Base-by-base conservation (phyloP, 805 yeast species). In the Kuraishia borneana region DNA sequence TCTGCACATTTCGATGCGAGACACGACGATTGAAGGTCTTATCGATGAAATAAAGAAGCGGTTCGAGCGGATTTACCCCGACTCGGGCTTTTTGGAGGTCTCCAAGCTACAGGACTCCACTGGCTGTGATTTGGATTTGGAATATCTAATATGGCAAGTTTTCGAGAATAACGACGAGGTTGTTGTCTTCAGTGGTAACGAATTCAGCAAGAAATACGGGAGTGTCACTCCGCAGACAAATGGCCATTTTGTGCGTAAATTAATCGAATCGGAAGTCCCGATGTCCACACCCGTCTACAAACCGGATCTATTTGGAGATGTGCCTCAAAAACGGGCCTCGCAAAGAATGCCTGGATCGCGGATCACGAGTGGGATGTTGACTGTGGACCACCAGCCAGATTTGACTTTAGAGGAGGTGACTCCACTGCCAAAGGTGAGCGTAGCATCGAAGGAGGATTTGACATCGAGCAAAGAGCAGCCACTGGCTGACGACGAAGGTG, bases 71-170 rank as follows among this genome's bases (percentile, higher is more conserved):
- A 58, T 83, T 34, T 83, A 83, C 42, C 92, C 92, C 0, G 63
- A 63, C 17, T 76, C 69, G 32, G 71, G 65, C 4, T 65, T 67
- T 1, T 50, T 82, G 14, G 61, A 62, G 5, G 70, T 83, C 27
- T 56, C 65, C n/a, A 68, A 70, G 33, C 54, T 83, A 4, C 94
- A 83, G 47, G 89, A 83, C 51, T 53, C 53, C 28, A 68, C 73
- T 38, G 68, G 67, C 37, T 81, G 88, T 43, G 94, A 83, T 48
- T 56, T 83, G 37, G 95, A 83, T 51, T 88, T 88, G 0, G 94
- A 82, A 39, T 83, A 76, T 42, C 39, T 53, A 2, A 79, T 76
- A 0, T 67, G 66, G 7, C 83, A 81, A 44, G 76, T 82, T 5
- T 81, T 83, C 45, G 72, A 64, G 34, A 53, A 25, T 12, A 25